Evolutionary conservation across 2,329 filamentous ascomycete genomes (phyloP).

Genomic region (Sporothrix brunneoviolacea): DNA sequence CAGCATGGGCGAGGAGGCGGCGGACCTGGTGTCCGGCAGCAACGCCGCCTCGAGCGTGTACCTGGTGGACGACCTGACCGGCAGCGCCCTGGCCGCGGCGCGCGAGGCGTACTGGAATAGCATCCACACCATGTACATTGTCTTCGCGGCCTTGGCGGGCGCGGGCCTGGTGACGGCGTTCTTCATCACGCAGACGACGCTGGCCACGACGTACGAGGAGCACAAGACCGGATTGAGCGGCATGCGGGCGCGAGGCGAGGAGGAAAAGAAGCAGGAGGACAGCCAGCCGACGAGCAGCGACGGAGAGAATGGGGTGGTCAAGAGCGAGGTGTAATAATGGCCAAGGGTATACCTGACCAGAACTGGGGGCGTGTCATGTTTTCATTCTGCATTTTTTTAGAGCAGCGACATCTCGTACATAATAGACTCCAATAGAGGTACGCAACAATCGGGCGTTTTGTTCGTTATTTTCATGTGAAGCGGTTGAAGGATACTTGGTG

Average conservation of each 20-base stretch:
- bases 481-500: no score
- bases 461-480: no score
- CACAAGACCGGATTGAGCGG: conserved; percentile 50
- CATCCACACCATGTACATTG: conserved; percentile 50
- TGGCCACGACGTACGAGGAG: conserved; percentile 51
- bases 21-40: conserved; percentile 48
- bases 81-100: conserved; percentile 36
- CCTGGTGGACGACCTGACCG: conserved; percentile 45
- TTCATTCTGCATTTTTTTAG: no score
- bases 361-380: no score
- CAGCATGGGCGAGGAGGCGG: conserved; percentile 33
- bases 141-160: conserved; percentile 45
- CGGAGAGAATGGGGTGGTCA: not conserved
- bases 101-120: conserved; percentile 42
- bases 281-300: not conserved
- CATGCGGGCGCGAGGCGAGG: conserved; percentile 23
- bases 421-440: no score
- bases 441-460: no score
- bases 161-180: conserved; percentile 41
- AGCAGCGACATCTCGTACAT: no score
- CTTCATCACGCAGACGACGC: conserved; percentile 40
- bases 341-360: no score
- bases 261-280: conserved; percentile 22
- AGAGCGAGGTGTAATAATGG: not conserved
- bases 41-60: conserved; percentile 55